These are phyloP conservation scores for Monosporascus sp. DNA, from an alignment of 2,329 filamentous ascomycete genomes.

Conservation along the genomic window DNA sequence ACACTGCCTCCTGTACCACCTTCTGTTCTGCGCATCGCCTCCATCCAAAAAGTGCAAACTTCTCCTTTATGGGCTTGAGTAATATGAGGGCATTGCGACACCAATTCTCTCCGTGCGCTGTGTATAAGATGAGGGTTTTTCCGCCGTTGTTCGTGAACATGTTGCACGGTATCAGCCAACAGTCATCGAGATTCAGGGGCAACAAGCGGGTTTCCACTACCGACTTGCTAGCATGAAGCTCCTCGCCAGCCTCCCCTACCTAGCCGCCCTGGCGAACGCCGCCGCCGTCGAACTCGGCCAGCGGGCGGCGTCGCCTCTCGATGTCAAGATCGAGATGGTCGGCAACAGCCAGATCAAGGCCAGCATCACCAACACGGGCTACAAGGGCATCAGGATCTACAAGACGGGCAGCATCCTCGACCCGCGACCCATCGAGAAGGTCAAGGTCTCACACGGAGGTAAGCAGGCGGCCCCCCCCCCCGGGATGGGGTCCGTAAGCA, in stretches of 20 bases:
- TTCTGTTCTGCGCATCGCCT: no score
- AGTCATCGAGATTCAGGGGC: no score
- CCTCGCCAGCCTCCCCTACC: neutral
- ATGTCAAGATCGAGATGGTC: slow-evolving; percentile 35
- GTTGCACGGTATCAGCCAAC: no score
- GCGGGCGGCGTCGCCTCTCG: slow-evolving; percentile 10
- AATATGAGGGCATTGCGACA: no score
- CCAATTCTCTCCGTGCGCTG: no score
- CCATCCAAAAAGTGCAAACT: no score
- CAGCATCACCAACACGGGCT: slow-evolving; percentile 43
- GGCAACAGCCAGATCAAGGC: slow-evolving; percentile 46
- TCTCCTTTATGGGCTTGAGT: no score
- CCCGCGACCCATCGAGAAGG: slow-evolving; percentile 42
- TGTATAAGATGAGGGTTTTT: no score
- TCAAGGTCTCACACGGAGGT: slow-evolving; percentile 38
- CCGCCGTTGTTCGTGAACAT: no score
- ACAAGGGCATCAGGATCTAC: slow-evolving; percentile 39
- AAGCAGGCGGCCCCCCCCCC: slow-evolving; percentile 13
- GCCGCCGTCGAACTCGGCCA: neutral
- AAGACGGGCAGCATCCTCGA: slow-evolving; percentile 47
- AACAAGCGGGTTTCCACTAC: no score
- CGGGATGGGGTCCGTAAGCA: neutral
- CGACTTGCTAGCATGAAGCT: neutral
- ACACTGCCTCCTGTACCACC: no score
- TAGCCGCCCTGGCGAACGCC: neutral